Base-by-base conservation (phyloP, 768 basidiomycete genomes). In the Favolaschia claudopus region DNA sequence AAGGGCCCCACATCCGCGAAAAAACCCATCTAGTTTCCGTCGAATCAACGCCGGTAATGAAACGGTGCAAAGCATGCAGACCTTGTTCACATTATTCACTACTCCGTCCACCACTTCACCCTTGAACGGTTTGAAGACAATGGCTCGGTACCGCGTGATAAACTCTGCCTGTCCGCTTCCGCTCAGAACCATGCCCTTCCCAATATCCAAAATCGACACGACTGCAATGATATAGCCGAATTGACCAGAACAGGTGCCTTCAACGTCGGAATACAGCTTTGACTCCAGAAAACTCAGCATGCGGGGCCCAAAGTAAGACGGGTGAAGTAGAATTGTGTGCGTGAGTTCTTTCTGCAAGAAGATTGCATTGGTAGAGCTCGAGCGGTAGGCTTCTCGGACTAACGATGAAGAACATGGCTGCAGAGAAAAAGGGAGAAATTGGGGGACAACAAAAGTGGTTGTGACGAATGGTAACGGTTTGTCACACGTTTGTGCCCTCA, bases 81-180 rank as follows among this genome's bases (percentile, higher is more conserved):
- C 96, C 85, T 97, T 97, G 74, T 89, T 96, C 32, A 99, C 97
- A 60, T 93, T 95, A 68, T 89, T 91, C 17, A 99, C 96, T 4
- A 95, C 89, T 0, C 95, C 96, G 72, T 99, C 97, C 17, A 99
- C 92, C 5, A 98, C 96, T 72, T 99, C 96, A 10, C 95, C 96
- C 74, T 98, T 97, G 84, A 99, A 99, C n/a, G 97, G 97, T 75
- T 98, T 96, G 85, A 97, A 98, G 19, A 99, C 96, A 64, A 99
- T 95, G 7, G 97, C 97, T 25, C 91, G 88, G 76, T 99, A 99
- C 52, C 91, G 82, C 20, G 95, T 94, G 63, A 93, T 84, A 74
- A 99, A 99, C 77, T 98, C 94, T 5, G 97, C 97, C 76, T 96
- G 94, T 1, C 95, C 96, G 31, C 89, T 95, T 8, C 94, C 93